Evolutionary conservation across 2,329 filamentous ascomycete genomes (phyloP), one percentile per base, ranked within the genome.

Genomic region (Ophiostoma angusticollis): DNA sequence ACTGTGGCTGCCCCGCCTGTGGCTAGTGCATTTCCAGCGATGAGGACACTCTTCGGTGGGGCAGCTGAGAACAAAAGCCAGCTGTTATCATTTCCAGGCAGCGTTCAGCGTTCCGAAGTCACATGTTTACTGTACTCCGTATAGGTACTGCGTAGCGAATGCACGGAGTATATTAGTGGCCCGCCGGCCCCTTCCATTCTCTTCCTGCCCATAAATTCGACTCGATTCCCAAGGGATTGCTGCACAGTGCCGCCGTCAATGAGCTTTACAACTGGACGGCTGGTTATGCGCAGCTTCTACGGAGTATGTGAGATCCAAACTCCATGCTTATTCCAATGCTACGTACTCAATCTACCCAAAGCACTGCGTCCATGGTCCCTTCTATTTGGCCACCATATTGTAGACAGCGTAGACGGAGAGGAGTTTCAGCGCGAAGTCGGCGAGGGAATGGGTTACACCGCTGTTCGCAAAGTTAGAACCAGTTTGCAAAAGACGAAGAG

Each of bases 391-490:
- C 13, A 13, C 8, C 9, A 64, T 52, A 37, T 55, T 57, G 34
- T 62, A 49, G 11, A 59, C 53, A 9, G 65, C 56, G 49, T 64
- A 64, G n/a, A 59, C 52, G 11, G 68, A 62, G 52, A 62, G 58
- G 25, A 60, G 34, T 48, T 63, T 65, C 27, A 73, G 52, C 5
- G 44, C 39, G 0, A 56, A 1, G 39, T 66, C 63, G 37, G 50
- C 52, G 13, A 69, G 36, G 25, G 50, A 43, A 16, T 58, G 51
- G 12, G 56, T 41, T 5, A 43, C 12, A 16, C 59, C 58, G 29
- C 67, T 67, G 36, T n/a, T 28, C 19, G 5, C 19, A 8, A 22
- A 8, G 38, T 40, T 27, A 40, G 19, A 2, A n/a, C n/a, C n/a
- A n/a, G n/a, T n/a, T n/a, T n/a, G n/a, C n/a, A n/a, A n/a, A 17